A percentile compares a stretch with the other conserved stretches of the same genome.
These are phyloP conservation scores for Penicillium thymicola DNA, from an alignment of 2,329 filamentous ascomycete species.

Conservation along the genomic window DNA sequence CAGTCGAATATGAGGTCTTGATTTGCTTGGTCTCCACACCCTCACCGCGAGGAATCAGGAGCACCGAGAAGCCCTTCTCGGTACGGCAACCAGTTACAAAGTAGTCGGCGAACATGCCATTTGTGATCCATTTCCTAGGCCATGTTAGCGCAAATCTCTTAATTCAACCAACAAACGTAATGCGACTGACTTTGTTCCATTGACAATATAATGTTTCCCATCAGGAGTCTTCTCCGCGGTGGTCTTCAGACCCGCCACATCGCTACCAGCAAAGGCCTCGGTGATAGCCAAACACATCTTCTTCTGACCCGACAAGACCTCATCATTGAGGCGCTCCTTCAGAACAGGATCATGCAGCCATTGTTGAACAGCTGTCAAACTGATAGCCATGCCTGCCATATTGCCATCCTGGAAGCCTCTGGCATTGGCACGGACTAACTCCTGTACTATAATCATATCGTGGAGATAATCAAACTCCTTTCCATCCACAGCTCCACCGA, in stretches of 20 bases:
- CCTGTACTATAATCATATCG: slow-evolving; percentile 72
- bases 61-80: slow-evolving; percentile 72
- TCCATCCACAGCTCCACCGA: slow-evolving; percentile 68
- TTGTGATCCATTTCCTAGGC: slow-evolving; percentile 83
- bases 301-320: slow-evolving; percentile 76
- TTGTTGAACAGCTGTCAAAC: slow-evolving; percentile 74
- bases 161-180: neutral
- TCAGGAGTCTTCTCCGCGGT: slow-evolving; percentile 74
- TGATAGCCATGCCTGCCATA: slow-evolving; percentile 82
- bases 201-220: slow-evolving; percentile 66
- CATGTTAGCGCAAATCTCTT: slow-evolving; percentile 2
- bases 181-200: slow-evolving; percentile 36
- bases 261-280: slow-evolving; percentile 80
- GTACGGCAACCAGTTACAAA: slow-evolving; percentile 79
- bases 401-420: slow-evolving; percentile 84
- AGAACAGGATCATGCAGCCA: slow-evolving; percentile 67
- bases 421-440: slow-evolving; percentile 66
- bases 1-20: slow-evolving; percentile 67
- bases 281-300: slow-evolving; percentile 87
- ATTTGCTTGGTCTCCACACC: slow-evolving; percentile 64
- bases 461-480: slow-evolving; percentile 87
- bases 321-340: slow-evolving; percentile 64
- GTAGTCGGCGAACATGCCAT: slow-evolving; percentile 76
- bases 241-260: slow-evolving; percentile 75
- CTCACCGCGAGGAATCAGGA: slow-evolving; percentile 70